Evolutionary conservation across 1,284 basidiomycete species (phyloP), one percentile per base, ranked within the genome.

Genomic region (Sporisorium scitamineum): DNA sequence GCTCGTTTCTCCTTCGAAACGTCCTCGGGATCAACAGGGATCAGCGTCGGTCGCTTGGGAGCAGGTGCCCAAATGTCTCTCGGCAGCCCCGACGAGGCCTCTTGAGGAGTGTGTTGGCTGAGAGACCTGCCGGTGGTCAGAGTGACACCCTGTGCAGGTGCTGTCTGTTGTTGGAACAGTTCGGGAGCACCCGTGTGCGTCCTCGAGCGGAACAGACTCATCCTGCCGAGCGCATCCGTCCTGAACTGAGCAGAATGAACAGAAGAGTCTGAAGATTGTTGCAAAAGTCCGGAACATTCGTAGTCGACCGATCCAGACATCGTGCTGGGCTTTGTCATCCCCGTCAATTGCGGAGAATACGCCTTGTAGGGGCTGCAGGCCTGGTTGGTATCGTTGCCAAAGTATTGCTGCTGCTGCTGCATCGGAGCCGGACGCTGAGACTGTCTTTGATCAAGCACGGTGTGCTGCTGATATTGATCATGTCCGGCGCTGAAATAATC

Each of bases 31-130:
- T 75, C 72, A 1, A 63, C 61, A 10, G 42, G 62, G 18, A 70
- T 42, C 7, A 55, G 59, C 10, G 56, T 61, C 5, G 67, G 55
- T 27, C 66, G 62, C 31, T 63, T 70, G 1, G 67, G 67, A 8
- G 72, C 67, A 9, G 72, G 72, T 2, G 72, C 72, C 72, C 72
- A 75, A 24, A 75, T 75, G 6, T 69, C 67, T 24, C 47, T 58
- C 13, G 66, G 58, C 27, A 66, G 55, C 18, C 31, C 37, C 9
- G 54, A 52, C 3, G 44, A 8, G 1, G 52, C 3, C 31, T 39
- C 41, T 27, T 31, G 50, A 6, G 48, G 20, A 24, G 37, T 42
- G n/a, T 20, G 20, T 20, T 32, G 31, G 2, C 29, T 20, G n/a
- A 26, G 47, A 9, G 61, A 37, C 67, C 53, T 65, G 14, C 45